Evolutionary conservation across 257 asterid genomes (phyloP).

Genomic region (Galeopsis tetrahit): DNA sequence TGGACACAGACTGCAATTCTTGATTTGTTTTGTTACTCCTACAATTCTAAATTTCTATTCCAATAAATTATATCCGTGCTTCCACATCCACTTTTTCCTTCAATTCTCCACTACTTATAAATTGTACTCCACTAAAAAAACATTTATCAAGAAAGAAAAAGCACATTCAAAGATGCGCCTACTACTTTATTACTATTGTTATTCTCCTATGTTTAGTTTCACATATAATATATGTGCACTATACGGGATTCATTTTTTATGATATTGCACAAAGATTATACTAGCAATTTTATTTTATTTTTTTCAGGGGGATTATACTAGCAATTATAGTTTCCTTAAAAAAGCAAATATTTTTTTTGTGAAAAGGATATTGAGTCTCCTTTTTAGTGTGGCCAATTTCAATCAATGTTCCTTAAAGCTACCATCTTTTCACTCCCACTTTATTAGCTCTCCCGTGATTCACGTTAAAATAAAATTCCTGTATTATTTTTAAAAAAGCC

Average conservation of each 20-base stretch:
- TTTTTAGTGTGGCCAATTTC: neutral
- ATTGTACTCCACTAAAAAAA: neutral
- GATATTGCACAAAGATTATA: no score
- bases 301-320: neutral
- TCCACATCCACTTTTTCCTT: neutral
- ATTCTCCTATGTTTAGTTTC: no score
- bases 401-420: neutral
- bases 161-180: conserved; percentile 26
- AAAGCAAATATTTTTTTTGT: neutral
- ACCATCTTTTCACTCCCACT: neutral
- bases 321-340: neutral
- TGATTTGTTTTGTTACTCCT: neutral
- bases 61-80: neutral
- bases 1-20: neutral
- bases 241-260: no score
- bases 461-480: neutral
- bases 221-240: no score
- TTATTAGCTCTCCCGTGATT: conserved; percentile 1
- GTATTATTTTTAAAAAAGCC: no score
- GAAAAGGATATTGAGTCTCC: conserved; percentile 18
- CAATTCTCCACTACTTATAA: conserved; percentile 19
- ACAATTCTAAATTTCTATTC: conserved; percentile 11
- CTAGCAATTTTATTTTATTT: neutral
- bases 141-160: neutral
- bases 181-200: neutral